Base-by-base conservation (phyloP, 225 moss, liverwort and hornwort species). In the Physcomitrium patens region DNA sequence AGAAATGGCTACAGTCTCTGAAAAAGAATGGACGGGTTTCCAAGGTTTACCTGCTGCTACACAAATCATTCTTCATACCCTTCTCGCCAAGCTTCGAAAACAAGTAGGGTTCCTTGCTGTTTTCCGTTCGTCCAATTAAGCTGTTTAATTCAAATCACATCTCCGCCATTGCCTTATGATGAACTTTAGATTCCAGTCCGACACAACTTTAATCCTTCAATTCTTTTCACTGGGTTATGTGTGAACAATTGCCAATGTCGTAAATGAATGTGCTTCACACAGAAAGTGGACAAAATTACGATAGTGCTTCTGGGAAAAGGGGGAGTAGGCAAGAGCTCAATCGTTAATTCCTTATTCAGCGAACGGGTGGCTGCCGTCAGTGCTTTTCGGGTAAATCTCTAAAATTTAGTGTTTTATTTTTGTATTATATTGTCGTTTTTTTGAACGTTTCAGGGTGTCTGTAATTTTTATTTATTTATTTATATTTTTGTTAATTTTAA, bases 281-380 rank as follows among this genome's bases (percentile, higher is more conserved):
- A 91, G 91, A 71, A 76, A 13, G 77, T 87, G 83, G 79, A 84
- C 53, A 81, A 89, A 24, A 63, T 89, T 54, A 91, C 91, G 2
- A 85, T 89, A 10, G 80, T 91, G 18, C 87, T 91, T 43, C 54
- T 91, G 62, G 91, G 91, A 1, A 89, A 87, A 77, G 83, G 89
- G 53, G 91, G 91, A 71, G 91, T 89, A 41, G 91, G 91, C 27
- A 91, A 91, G 74, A 91, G 91, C 77, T 89, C 91, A 13, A 89
- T 89, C 8, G 85, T 91, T 70, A 91, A 89, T 69, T 91, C 91
- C 56, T 49, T 91, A 81, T 77, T 91, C 48, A 83, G 87, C 72
- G 91, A 89, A 70, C 77, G 86, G 75, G 87, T 91, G 16, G 86
- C 91, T 44, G 83, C 86, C 46, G 89, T 89, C 7, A 91, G 86